Base-by-base conservation (phyloP, 805 yeast species). In the Metschnikowia rubicola region DNA sequence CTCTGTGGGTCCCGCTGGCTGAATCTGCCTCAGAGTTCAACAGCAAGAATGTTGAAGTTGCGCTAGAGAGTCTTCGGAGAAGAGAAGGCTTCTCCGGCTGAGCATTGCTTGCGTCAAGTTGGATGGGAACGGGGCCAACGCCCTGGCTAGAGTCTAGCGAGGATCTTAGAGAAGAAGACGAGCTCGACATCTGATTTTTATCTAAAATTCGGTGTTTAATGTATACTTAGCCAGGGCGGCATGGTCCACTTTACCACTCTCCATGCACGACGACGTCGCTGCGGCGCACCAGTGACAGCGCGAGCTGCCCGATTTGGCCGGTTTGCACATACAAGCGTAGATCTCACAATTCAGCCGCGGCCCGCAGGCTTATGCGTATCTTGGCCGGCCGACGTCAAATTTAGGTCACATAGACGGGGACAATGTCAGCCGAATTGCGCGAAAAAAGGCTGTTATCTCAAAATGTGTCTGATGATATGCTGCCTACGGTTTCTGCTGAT, bases 41-140 rank as follows among this genome's bases (percentile, higher is more conserved):
- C 48, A 46, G 50, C 21, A 46, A 46, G n/a, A 50, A 46, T 7
- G 47, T 38, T 8, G 50, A 34, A 2, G 59, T 48, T 17, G 61
- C 60, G 12, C 47, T 41, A 6, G 63, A 59, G 2, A 57, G 12
- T 21, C 61, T 38, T 35, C 62, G 43, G 15, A 47, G 39, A 3
- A 47, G 35, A 6, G 58, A 41, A 10, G 42, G 35, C 13, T 33
- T 38, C 8, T 37, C 42, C 11, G 41, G 41, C 21, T 29, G 38
- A 11, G 43, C 43, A 15, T 39, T 30, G 4, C 41, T 12, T n/a
- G 37, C 46, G 15, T 46, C 48, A 10, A 53, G 45, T 35, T 39
- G 59, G 26, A 50, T 47, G 15, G 54, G 54, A 6, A 30, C 41
- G 6, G 43, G 40, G 9, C 41, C 54, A 11, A 40, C 51, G 12